phyloP scores from a whole-genome alignment of 2,329 filamentous ascomycete genomes.

The Cercospora sp. region DNA sequence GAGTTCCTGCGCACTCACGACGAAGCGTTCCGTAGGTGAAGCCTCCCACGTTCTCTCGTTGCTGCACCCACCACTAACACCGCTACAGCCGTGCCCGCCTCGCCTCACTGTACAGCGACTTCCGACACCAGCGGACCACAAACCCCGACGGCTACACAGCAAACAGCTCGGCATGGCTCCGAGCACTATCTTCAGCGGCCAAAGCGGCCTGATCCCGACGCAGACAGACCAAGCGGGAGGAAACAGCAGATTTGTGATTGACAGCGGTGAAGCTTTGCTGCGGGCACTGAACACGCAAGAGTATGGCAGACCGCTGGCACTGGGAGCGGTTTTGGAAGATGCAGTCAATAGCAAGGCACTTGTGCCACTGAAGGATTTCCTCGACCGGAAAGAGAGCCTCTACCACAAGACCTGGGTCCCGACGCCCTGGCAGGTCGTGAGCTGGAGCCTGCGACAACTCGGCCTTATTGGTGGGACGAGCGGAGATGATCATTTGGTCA shows the following conservation, averaged over 20 bases:
- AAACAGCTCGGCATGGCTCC: slow-evolving; percentile 77
- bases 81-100: slow-evolving; percentile 64
- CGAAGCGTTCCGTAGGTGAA: slow-evolving; percentile 51
- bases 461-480: slow-evolving; percentile 19
- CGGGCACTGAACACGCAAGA: slow-evolving; percentile 72
- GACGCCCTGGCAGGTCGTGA: slow-evolving; percentile 67
- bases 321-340: slow-evolving; percentile 77
- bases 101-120: slow-evolving; percentile 86
- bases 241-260: slow-evolving; percentile 54
- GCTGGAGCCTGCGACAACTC: slow-evolving; percentile 73
- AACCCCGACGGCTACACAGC: slow-evolving; percentile 85
- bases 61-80: slow-evolving; percentile 16
- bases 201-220: slow-evolving; percentile 61
- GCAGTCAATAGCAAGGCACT: slow-evolving; percentile 69
- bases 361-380: slow-evolving; percentile 70
- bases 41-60: slow-evolving; percentile 17
- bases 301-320: slow-evolving; percentile 76
- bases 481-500: slow-evolving; percentile 58
- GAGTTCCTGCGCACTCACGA: slow-evolving; percentile 58
- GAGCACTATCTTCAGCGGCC: slow-evolving; percentile 69
- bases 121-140: slow-evolving; percentile 68
- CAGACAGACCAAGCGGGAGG: slow-evolving; percentile 36
- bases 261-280: slow-evolving; percentile 63
- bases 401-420: slow-evolving; percentile 70
- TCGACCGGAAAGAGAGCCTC: slow-evolving; percentile 66